Conservation (phyloP, 2,329 filamentous ascomycete genomes). For the Fusarium siculi region DNA sequence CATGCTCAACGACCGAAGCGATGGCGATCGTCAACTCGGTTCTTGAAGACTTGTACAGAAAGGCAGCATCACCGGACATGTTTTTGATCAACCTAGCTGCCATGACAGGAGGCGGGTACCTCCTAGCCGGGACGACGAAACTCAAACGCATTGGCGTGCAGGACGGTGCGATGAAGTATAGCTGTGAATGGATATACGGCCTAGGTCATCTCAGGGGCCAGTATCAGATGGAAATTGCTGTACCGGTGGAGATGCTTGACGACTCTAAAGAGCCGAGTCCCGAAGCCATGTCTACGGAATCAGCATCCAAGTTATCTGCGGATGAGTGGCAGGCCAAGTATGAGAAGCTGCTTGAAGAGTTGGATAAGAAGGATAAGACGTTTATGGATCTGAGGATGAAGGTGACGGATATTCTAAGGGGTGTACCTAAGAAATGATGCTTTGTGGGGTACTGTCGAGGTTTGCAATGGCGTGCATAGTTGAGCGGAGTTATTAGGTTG, state of each 20-base stretch:
- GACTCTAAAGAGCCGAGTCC: conserved; percentile 33
- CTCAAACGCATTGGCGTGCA: conserved; percentile 57
- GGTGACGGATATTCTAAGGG: conserved; percentile 53
- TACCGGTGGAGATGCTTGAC: conserved; percentile 57
- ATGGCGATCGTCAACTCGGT: conserved; percentile 63
- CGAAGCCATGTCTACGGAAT: conserved; percentile 27
- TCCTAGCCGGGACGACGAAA: conserved; percentile 57
- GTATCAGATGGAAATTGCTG: conserved; percentile 64
- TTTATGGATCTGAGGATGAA: conserved; percentile 56
- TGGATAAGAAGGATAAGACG: conserved; percentile 68
- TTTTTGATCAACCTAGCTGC: conserved; percentile 70
- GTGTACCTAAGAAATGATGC: conserved; percentile 35
- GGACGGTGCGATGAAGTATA: conserved; percentile 58
- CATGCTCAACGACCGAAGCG: conserved; percentile 63
- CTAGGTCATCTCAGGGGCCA: conserved; percentile 64
- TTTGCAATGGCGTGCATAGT: neutral
- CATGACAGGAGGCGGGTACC: conserved; percentile 63
- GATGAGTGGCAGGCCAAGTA: conserved; percentile 65
- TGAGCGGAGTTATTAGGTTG: neutral
- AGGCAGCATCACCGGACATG: conserved; percentile 62
- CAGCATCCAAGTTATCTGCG: conserved; percentile 41
- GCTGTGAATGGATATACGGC: conserved; percentile 65
- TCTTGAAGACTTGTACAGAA: conserved; percentile 63
- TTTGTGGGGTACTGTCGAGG: neutral
- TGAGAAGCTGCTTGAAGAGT: conserved; percentile 66